Percentiles rank a stretch among this genome's conserved stretches.
These are phyloP conservation scores for Hymenoscyphus fructigenus DNA, from an alignment of 2,329 filamentous ascomycete species.

Conservation along the genomic window DNA sequence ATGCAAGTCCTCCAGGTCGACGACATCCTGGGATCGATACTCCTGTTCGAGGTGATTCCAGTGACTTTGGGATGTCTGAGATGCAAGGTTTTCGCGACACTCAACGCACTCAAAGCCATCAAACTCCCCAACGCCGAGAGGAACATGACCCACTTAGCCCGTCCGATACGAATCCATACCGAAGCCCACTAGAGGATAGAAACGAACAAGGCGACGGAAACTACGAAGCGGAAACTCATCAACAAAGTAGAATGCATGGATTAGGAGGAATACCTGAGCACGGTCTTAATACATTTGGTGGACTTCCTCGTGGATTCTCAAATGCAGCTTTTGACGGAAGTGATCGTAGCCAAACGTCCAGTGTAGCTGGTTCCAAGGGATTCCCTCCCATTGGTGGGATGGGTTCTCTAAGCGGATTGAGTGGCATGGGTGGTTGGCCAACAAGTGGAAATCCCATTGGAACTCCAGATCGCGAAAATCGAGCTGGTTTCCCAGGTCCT, in stretches of 20 bases:
- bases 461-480: slow-evolving; percentile 64
- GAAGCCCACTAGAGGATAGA: slow-evolving; percentile 77
- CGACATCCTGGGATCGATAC: slow-evolving; percentile 45
- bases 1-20: slow-evolving; percentile 56
- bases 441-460: slow-evolving; percentile 61
- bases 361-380: slow-evolving; percentile 70
- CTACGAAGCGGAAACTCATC: slow-evolving; percentile 31
- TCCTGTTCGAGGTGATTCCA: slow-evolving; percentile 42
- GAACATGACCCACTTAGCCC: slow-evolving; percentile 80
- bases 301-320: slow-evolving; percentile 52
- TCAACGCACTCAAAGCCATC: slow-evolving; percentile 40
- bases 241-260: slow-evolving; percentile 51
- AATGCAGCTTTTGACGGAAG: slow-evolving; percentile 57
- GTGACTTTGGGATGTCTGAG: slow-evolving; percentile 63
- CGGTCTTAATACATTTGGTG: slow-evolving; percentile 52
- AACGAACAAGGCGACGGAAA: slow-evolving; percentile 51
- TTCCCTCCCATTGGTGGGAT: slow-evolving; percentile 65
- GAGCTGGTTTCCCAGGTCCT: slow-evolving; percentile 54
- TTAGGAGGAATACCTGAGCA: slow-evolving; percentile 54
- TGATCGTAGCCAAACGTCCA: slow-evolving; percentile 91
- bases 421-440: slow-evolving; percentile 44
- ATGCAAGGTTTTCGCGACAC: slow-evolving; percentile 55
- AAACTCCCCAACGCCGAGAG: slow-evolving; percentile 42
- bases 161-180: slow-evolving; percentile 93
- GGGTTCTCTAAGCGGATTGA: slow-evolving; percentile 50